phyloP scores from a whole-genome alignment of 2,329 filamentous ascomycete genomes.

The Fusarium compactum region DNA sequence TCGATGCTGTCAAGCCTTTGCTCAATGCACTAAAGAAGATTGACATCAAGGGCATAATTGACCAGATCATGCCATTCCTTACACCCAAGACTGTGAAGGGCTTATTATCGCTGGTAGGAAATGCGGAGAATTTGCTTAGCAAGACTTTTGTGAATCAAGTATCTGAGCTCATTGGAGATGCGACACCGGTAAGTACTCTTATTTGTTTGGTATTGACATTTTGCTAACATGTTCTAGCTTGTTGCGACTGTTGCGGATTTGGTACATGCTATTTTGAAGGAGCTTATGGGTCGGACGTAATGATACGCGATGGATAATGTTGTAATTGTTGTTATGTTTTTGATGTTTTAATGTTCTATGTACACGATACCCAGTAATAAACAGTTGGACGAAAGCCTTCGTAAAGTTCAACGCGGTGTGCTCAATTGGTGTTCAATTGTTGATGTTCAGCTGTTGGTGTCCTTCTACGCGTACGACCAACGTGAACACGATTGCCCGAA shows the following conservation, averaged over 20 bases:
- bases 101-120: slow-evolving; percentile 50
- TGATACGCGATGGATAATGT: background rate
- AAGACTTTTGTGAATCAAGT: slow-evolving; percentile 57
- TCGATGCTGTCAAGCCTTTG: slow-evolving; percentile 53
- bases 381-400: background rate
- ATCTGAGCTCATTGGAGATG: slow-evolving; percentile 54
- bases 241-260: slow-evolving; percentile 51
- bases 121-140: slow-evolving; percentile 55
- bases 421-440: background rate
- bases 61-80: slow-evolving; percentile 55
- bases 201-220: background rate
- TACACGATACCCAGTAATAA: background rate
- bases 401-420: background rate
- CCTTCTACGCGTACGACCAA: too few species aligned
- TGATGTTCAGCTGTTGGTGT: background rate
- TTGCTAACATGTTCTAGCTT: slow-evolving; percentile 37
- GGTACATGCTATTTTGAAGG: slow-evolving; percentile 50
- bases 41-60: slow-evolving; percentile 53
- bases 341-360: slow-evolving; percentile 7
- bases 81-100: slow-evolving; percentile 55
- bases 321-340: background rate
- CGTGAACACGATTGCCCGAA: background rate
- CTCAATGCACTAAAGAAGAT: slow-evolving; percentile 54
- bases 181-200: slow-evolving; percentile 36
- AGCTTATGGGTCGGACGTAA: slow-evolving; percentile 44